Base-by-base conservation (phyloP, 2,329 filamentous ascomycete genomes). In the Knufia petricola region DNA sequence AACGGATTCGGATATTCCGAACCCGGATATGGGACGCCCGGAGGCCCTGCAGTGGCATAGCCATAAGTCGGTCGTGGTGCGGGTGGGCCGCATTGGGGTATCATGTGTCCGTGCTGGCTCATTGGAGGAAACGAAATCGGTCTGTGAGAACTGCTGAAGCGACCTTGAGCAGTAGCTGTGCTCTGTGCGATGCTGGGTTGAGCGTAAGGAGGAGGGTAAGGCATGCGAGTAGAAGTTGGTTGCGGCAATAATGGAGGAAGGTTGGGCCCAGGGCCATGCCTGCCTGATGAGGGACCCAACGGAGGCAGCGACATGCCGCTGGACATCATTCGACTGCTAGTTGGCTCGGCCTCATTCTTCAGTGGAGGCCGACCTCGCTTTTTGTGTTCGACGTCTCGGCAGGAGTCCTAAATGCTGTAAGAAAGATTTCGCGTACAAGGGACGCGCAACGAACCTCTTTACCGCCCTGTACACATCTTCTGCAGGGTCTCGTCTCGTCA, bases 381-480 rank as follows among this genome's bases (percentile, higher is more conserved):
- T 55, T 71, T 72, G 53, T 71, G 69, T 39, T 67, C 69, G 21
- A 71, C 69, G 54, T 72, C 69, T 23, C 67, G 61, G 49, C 68
- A 70, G 9, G 66, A 64, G 19, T 64, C 61, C 68, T 70, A 36
- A 36, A 36, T 36, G 15, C 32, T 17, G 15, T 36, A n/a, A 36
- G 32, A 36, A 36, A 13, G 32, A 36, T 8, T 13, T 17, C 32
- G 32, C 15, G 32, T 13, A 17, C 32, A 6, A 17, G 32, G 15
- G 32, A n/a, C 32, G 32, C 15, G 13, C 15, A 17, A 60, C 66
- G 64, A 61, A 71, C 69, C 52, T 69, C 66, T 60, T 71, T 72
- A 10, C 68, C 68, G 36, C 67, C 64, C 39, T 70, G 59, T 36
- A 71, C 65, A 58, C 69, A 72, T 59, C 69, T 58, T 52, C 65